Base-by-base conservation (phyloP, 2,329 filamentous ascomycete genomes). In the Kalaharituber pfeilii region DNA sequence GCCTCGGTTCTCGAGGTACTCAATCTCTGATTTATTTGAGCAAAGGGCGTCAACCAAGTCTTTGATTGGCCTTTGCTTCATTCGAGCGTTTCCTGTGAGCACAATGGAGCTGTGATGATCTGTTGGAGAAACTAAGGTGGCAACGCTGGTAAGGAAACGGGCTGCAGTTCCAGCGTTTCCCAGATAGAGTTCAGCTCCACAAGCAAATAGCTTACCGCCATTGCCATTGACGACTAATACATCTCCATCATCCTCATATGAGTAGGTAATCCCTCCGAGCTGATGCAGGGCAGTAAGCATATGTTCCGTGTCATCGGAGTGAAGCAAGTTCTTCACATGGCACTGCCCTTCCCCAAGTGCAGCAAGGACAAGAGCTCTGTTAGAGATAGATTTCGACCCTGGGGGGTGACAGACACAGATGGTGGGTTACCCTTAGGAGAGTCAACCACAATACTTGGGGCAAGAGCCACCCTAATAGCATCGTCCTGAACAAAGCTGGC, bases 121-220 rank as follows among this genome's bases (percentile, higher is more conserved):
- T 1, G 76, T 75, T 1, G 86, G 76, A 30, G 79, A 75, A 63
- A 88, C 91, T 27, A 98, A 77, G 7, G 88, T 83, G 11, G 86
- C 82, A 24, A 96, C 87, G 0, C 86, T 93, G 0, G 91, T 95
- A 59, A 98, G 71, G 71, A 98, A 98, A 60, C 91, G 81, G 49
- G 91, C 94, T 1, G 91, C 91, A 2, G 91, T 98, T 55, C 91
- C 91, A 25, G 91, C 91, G 66, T 98, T 98, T 51, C 93, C 91
- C 49, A 98, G 79, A 67, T 96, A 98, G 27, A 98, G 74, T 57
- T 86, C 78, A 18, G 83, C 76, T 30, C 77, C 70, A 64, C 80
- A 87, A 9, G 91, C 87, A 63, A 78, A 74, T 24, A 98, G 75
- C 59, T 80, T 77, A 51, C 91, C 91, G n/a, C 88, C 89, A 63